Conservation (phyloP, 2,329 filamentous ascomycete species). For the Cladophialophora psammophila region DNA sequence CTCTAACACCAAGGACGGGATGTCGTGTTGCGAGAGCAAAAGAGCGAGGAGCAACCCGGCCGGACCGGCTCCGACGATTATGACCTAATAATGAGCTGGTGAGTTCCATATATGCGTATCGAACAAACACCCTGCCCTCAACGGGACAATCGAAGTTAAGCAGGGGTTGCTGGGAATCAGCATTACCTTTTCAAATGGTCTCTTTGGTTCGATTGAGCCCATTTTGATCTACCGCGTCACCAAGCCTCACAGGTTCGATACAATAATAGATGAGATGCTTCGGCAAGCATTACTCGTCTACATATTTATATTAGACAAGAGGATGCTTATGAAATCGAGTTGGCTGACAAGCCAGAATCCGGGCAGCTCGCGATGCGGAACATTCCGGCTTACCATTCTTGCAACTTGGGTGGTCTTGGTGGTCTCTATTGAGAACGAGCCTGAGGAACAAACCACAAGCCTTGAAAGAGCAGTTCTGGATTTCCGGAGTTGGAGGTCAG, state of each 20-base stretch:
- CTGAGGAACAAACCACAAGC: background rate
- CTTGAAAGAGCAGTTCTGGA: background rate
- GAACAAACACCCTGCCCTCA: background rate
- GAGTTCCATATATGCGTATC: background rate
- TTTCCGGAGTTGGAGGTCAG: background rate
- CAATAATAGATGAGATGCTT: background rate
- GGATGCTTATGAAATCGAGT: background rate
- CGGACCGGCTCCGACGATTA: conserved; percentile 46
- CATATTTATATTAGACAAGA: background rate
- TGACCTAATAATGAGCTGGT: conserved; percentile 14
- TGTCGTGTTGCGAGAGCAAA: conserved; percentile 35
- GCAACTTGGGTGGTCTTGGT: background rate
- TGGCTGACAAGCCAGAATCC: background rate
- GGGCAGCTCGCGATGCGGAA: background rate
- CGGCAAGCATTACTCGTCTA: background rate
- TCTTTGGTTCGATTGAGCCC: conserved; percentile 22
- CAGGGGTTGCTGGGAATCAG: background rate
- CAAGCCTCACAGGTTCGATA: conserved; percentile 1
- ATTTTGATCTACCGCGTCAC: background rate
- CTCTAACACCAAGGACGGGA: conserved; percentile 23
- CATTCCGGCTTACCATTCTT: background rate
- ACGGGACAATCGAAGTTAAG: background rate
- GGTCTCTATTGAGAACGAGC: background rate
- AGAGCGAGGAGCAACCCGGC: conserved; percentile 45
- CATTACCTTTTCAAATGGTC: conserved; percentile 25